These are phyloP conservation scores for Pelargonium myrrhifolium DNA, from an alignment of 441 rosid species.

Conservation along the genomic window DNA sequence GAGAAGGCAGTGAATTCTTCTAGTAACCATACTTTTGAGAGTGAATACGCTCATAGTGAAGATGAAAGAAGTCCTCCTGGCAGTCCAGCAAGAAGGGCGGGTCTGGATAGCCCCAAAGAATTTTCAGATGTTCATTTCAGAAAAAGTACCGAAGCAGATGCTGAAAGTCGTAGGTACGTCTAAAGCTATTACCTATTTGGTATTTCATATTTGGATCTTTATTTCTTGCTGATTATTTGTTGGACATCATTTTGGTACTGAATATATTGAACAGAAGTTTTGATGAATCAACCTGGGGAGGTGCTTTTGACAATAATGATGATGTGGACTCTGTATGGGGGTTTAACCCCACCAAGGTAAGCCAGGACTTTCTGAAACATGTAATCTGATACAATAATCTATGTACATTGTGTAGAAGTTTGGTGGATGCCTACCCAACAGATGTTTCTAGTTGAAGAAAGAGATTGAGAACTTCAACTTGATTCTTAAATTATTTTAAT, in stretches of 20 bases:
- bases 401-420: too few relatives aligned
- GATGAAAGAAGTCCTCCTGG: constrained; percentile 87
- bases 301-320: constrained; percentile 83
- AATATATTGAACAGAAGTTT: constrained; percentile 40
- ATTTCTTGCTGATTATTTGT: not conserved
- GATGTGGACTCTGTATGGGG: constrained; percentile 94
- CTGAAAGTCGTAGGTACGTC: constrained; percentile 42
- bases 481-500: too few relatives aligned
- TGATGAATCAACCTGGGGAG: constrained; percentile 80
- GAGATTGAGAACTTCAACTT: too few relatives aligned
- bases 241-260: constrained; percentile 5
- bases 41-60: constrained; percentile 66
- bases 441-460: too few relatives aligned
- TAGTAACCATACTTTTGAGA: constrained; percentile 40
- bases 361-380: constrained; percentile 11
- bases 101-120: constrained; percentile 49
- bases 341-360: constrained; percentile 67
- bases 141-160: constrained; percentile 59
- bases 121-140: constrained; percentile 51
- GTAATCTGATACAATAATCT: too few relatives aligned
- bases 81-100: constrained; percentile 58
- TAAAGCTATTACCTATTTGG: not conserved
- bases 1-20: constrained; percentile 40
- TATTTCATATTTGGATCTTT: not conserved
- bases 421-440: too few relatives aligned